Base-by-base conservation (phyloP, 2,329 filamentous ascomycete species). In the Alternaria rosae region DNA sequence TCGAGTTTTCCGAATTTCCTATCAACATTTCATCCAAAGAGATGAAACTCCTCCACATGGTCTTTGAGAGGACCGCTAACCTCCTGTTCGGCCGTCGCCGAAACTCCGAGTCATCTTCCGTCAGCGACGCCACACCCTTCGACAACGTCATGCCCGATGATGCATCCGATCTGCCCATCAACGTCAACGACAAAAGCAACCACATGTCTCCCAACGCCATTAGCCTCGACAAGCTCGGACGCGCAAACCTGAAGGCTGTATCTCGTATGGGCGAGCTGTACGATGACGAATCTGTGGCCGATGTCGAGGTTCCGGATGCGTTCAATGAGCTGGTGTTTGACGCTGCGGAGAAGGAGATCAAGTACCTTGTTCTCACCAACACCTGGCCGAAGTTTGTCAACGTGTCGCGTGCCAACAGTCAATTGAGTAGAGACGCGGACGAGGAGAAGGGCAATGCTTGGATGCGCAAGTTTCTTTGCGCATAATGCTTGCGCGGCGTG, bases 301-400 rank as follows among this genome's bases (percentile, higher is more conserved):
- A 69, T 17, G 43, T 73, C 26, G 51, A 66, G 21, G 67, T 78
- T 9, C 76, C 74, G 4, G 66, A 68, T 0, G 57, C 57, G 1
- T 78, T 78, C 42, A 62, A 61, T 5, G 72, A 76, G 26, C 63
- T 70, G 38, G 63, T 78, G 0, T 78, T 78, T 45, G 72, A 75
- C 47, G 48, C 54, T 5, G 73, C 76, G 4, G 76, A 78, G 66
- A 65, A 55, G 10, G 73, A 76, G 61, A 76, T 77, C 63, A 78
- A 78, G 58, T 78, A 78, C 45, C 66, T 78, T 10, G 70, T 77
- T 6, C 69, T 78, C 9, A 77, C 73, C 7, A 78, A 78, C 44
- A 78, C 76, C 1, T 78, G 76, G 76, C 76, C 76, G 1, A 78
- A 76, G 58, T 78, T 76, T 56, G 73, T 78, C 17, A 76, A 74